Base-by-base conservation (phyloP, 352 stramenopile species). In the Pythium folliculosum region DNA sequence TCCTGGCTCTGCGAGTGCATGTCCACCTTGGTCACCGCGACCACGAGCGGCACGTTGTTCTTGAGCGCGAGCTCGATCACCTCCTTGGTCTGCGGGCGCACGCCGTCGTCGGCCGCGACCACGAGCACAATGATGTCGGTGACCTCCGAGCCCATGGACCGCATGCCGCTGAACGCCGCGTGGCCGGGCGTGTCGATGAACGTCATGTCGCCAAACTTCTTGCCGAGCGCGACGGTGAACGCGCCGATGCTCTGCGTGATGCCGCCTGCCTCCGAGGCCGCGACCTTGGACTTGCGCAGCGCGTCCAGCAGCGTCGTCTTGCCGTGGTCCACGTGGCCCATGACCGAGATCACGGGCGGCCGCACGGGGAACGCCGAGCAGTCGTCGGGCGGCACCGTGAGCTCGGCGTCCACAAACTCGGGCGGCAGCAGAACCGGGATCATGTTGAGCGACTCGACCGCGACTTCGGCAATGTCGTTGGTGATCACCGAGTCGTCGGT, bases 101-200 rank as follows among this genome's bases (percentile, higher is more conserved):
- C 83, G 54, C 97, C 97, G 77, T 99, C 98, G 72, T 99, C 98
- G 13, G 97, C 98, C 0, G 98, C 97, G 25, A 99, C 92, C 27
- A 99, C 97, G 2, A 99, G 76, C 63, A 98, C 82, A 8, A 99
- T 92, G 14, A 99, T 94, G 63, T 99, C 98, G 10, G 98, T 99
- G 27, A 99, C 91, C 55, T 98, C 96, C 0, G 96, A 97, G 22
- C 98, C 98, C 47, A 96, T 88, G 55, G 94, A 87, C 16, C 98
- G 88, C 98, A 99, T 99, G 56, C 96, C 93, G 23, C 88, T 96
- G 70, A 99, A 99, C 45, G 97, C 97, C 12, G 96, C 96, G 75
- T 99, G 98, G n/a, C 98, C 98, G 19, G 98, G 98, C n/a, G 98
- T 99, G 71, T 99, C 98, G 68, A 99, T 99, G 69, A 99, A 99